Evolutionary conservation across 2,329 filamentous ascomycete genomes (phyloP).

Genomic region (Xylariaceae sp.): DNA sequence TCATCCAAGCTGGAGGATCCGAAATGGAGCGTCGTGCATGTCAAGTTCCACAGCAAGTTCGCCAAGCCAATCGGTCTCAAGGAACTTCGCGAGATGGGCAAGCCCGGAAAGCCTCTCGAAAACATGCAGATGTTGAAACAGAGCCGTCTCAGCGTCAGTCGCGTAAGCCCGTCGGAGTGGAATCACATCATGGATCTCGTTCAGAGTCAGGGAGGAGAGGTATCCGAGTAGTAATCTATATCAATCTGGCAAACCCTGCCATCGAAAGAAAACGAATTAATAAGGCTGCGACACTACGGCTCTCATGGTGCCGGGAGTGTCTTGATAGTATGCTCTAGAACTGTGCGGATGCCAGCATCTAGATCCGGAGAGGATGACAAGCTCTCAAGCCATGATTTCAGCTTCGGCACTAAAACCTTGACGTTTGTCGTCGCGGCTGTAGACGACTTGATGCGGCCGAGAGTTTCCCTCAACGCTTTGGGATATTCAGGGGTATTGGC

Average conservation of each 20-base stretch:
- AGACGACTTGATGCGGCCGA: constrained; percentile 55
- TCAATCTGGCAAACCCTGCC: neutral
- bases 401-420: constrained; percentile 43
- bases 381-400: constrained; percentile 49
- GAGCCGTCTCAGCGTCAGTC: constrained; percentile 74
- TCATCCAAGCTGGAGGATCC: constrained; percentile 64
- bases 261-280: neutral
- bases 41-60: constrained; percentile 82
- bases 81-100: constrained; percentile 62
- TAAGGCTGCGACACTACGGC: neutral
- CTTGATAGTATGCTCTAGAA: constrained; percentile 47
- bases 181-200: constrained; percentile 53
- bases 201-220: constrained; percentile 33
- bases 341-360: constrained; percentile 51
- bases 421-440: constrained; percentile 43
- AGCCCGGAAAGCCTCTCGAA: constrained; percentile 52
- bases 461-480: constrained; percentile 58
- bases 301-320: constrained; percentile 22
- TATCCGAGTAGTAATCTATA: neutral
- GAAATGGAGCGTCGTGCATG: constrained; percentile 86
- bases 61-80: constrained; percentile 62
- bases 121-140: constrained; percentile 81
- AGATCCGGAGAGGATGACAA: constrained; percentile 45
- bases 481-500: constrained; percentile 66
- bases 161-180: constrained; percentile 62